Percentiles rank a stretch among this genome's conserved stretches.
Conservation (phyloP, 2,329 filamentous ascomycete species). For the Fusarium circinatum region DNA sequence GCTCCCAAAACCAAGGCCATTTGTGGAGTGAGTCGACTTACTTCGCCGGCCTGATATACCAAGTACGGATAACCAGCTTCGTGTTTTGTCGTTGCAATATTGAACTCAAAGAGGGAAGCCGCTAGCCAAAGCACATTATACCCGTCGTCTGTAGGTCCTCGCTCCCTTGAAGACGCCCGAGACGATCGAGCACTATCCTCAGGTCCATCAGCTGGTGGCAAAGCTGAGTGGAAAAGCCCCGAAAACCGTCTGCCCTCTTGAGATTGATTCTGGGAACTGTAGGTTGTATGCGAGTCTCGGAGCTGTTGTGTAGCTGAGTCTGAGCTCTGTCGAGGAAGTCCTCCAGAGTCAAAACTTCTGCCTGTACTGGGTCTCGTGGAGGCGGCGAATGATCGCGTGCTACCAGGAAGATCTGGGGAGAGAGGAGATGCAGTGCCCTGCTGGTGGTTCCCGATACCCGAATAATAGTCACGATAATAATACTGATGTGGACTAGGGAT, state of each 20-base stretch:
- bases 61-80: constrained; percentile 97
- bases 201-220: constrained; percentile 78
- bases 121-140: constrained; percentile 88
- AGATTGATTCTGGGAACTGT: constrained; percentile 59
- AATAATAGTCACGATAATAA: constrained; percentile 62
- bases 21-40: constrained; percentile 51
- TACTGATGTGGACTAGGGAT: constrained; percentile 64
- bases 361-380: constrained; percentile 67
- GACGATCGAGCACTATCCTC: constrained; percentile 65
- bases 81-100: constrained; percentile 89
- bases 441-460: constrained; percentile 46
- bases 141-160: constrained; percentile 62
- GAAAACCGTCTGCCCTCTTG: constrained; percentile 69
- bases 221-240: constrained; percentile 85
- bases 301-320: constrained; percentile 59
- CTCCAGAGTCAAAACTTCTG: constrained; percentile 66
- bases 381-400: constrained; percentile 59
- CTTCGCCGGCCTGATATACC: constrained; percentile 93
- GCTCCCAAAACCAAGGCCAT: background rate
- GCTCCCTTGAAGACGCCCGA: constrained; percentile 68
- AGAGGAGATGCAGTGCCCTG: constrained; percentile 67
- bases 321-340: constrained; percentile 61
- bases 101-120: constrained; percentile 95
- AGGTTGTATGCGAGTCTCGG: constrained; percentile 66
- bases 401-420: constrained; percentile 62